These are phyloP conservation scores for Aureobasidium sp. DNA, from an alignment of 2,329 filamentous ascomycete species.

Conservation along the genomic window DNA sequence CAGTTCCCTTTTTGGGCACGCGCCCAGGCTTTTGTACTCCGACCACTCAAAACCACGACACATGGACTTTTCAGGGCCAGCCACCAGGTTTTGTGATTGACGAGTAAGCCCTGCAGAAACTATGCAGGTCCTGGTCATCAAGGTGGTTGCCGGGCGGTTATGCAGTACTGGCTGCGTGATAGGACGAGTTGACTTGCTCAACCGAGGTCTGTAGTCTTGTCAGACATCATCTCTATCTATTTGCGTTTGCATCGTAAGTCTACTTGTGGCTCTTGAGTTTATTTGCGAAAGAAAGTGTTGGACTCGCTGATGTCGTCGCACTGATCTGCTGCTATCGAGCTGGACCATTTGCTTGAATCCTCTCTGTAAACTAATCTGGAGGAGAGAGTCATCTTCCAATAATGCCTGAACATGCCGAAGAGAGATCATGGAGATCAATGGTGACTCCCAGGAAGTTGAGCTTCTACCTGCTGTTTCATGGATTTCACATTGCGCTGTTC, in stretches of 20 bases:
- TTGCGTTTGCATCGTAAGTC: neutral
- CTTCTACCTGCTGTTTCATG: conserved; percentile 30
- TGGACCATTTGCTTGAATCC: neutral
- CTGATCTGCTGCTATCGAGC: neutral
- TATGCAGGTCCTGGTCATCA: conserved; percentile 5
- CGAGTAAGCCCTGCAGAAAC: neutral
- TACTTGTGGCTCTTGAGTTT: neutral
- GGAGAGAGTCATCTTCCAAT: no score
- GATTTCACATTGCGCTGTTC: conserved; percentile 29
- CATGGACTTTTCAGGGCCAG: neutral
- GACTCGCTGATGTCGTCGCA: neutral
- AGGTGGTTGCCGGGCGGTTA: conserved; percentile 2
- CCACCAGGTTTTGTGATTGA: conserved; percentile 3
- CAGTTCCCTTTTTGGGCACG: neutral
- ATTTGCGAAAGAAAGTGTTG: neutral
- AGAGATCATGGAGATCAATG: conserved; percentile 17
- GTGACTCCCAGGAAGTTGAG: conserved; percentile 26
- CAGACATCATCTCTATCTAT: neutral
- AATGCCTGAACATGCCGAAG: neutral
- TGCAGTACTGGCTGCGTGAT: neutral
- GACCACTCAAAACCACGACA: neutral
- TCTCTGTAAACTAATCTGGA: neutral
- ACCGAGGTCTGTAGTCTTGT: neutral
- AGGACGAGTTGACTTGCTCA: neutral
- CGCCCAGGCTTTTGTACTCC: neutral